Conservation (phyloP, 2,329 filamentous ascomycete species). For the Raffaelea ambrosiae region DNA sequence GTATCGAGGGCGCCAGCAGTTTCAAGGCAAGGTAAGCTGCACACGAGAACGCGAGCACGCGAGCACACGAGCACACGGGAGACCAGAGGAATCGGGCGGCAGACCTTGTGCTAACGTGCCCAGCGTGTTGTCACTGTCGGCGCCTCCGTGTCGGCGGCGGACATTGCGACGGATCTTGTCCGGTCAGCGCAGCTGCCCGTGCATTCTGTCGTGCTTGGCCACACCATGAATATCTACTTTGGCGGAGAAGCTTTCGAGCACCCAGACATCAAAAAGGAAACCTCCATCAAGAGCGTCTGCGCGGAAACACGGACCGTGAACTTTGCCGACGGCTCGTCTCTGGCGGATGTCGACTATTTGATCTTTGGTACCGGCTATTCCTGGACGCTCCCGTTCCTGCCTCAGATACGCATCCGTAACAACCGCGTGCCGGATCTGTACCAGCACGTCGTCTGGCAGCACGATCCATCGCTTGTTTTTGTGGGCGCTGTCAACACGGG, state of each 20-base stretch:
- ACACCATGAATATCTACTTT: conserved; percentile 19
- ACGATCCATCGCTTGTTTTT: conserved; percentile 48
- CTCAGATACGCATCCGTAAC: conserved; percentile 39
- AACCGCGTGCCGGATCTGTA: conserved; percentile 48
- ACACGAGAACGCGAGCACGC: no score
- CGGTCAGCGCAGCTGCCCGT: conserved; percentile 14
- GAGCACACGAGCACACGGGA: no score
- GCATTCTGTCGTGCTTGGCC: conserved; percentile 15
- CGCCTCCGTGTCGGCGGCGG: conserved; percentile 55
- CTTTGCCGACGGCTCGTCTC: conserved; percentile 45
- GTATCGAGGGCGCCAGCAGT: conserved; percentile 36
- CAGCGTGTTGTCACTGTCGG: conserved; percentile 54
- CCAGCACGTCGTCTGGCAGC: conserved; percentile 46
- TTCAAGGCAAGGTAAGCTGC: conserved; percentile 28
- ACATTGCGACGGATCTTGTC: conserved; percentile 46
- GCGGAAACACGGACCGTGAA: conserved; percentile 40
- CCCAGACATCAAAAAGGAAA: conserved; percentile 14
- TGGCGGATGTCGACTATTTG: conserved; percentile 49
- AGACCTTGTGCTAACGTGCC: no score
- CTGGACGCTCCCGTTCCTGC: conserved; percentile 55
- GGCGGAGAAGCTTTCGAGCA: conserved; percentile 31
- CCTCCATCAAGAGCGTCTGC: conserved; percentile 9
- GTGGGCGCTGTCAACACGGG: conserved; percentile 49
- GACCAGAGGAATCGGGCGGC: no score
- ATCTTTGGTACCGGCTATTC: conserved; percentile 61